Percentiles rank a stretch among this genome's conserved stretches.
These are phyloP conservation scores for Dalbergia oliveri DNA, from an alignment of 306 rosid genomes.

Conservation along the genomic window DNA sequence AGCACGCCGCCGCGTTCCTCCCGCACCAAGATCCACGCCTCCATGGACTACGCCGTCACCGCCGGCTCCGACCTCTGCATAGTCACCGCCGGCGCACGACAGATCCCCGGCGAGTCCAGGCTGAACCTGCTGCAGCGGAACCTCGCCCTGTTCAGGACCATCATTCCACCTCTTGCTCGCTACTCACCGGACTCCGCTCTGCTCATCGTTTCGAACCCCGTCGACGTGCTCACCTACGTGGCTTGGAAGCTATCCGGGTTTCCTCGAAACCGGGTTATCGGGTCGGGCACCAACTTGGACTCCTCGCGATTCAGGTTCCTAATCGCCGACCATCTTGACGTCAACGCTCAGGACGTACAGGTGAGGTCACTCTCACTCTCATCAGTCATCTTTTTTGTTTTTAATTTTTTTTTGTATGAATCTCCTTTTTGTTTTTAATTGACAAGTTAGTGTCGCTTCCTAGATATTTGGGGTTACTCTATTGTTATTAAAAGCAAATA, in stretches of 20 bases:
- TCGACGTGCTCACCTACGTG: constrained; percentile 78
- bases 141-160: constrained; percentile 59
- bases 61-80: constrained; percentile 81
- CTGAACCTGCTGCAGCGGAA: constrained; percentile 81
- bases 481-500: background rate
- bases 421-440: too few relatives aligned
- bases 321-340: constrained; percentile 92
- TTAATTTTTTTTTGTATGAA: too few relatives aligned
- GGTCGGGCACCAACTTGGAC: constrained; percentile 92
- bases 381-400: background rate
- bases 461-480: background rate
- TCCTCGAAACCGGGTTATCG: constrained; percentile 80
- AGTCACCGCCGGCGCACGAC: constrained; percentile 86
- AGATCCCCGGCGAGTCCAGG: constrained; percentile 77
- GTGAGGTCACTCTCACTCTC: constrained; percentile 43
- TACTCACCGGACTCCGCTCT: constrained; percentile 65
- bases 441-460: background rate
- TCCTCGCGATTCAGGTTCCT: constrained; percentile 89
- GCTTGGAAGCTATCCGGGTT: constrained; percentile 94
- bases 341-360: constrained; percentile 94
- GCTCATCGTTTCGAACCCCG: constrained; percentile 85
- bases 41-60: constrained; percentile 72
- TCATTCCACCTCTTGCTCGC: constrained; percentile 70
- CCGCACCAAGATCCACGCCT: constrained; percentile 78
- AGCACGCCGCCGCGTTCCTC: constrained; percentile 92